Base-by-base conservation (phyloP, 345 rosid species). In the Eucalyptus albens region DNA sequence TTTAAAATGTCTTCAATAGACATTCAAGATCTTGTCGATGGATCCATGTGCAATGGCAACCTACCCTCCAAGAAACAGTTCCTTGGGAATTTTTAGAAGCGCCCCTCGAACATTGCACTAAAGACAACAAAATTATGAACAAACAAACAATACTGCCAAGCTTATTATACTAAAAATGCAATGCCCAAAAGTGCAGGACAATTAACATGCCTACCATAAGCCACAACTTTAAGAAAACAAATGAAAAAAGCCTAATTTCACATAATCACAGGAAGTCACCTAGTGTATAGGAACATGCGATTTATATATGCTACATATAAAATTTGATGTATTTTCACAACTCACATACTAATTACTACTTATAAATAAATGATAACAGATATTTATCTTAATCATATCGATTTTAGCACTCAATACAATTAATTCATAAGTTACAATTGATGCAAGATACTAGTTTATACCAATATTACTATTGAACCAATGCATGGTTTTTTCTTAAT, bases 271-370 rank as follows among this genome's bases (percentile, higher is more conserved):
- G 8, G 27, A 12, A 42, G 59, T 77, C 65, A 96, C 98, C 98
- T 92, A 62, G 98, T 96, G 89, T 90, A 94, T 80, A 97, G 90
- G 89, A 97, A 97, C 69, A 96, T 95, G 40, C 94, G 94, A 91
- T 96, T 96, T 42, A 94, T 93, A 90, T 97, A 98, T 0, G 95
- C 60, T 55, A 51, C 55, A 51, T 16, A 51, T 51, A 51, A 16
- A 51, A 51, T 51, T 51, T 51, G 55, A 51, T 51, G 55, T 51
- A 51, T 51, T 16, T 51, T 51, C 55, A 51, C 8, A 16, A 51
- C 3, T 16, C 4, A 16, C 55, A 51, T 51, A 51, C 55, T 51
- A 51, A 51, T 51, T 51, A 51, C 55, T 51, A 16, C 21, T 51
- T 51, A 51, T 51, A 16, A 51, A 51, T 51, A 51, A 51, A 51